Conservation (phyloP, 2,329 filamentous ascomycete genomes). For the Epichloe scottii region DNA sequence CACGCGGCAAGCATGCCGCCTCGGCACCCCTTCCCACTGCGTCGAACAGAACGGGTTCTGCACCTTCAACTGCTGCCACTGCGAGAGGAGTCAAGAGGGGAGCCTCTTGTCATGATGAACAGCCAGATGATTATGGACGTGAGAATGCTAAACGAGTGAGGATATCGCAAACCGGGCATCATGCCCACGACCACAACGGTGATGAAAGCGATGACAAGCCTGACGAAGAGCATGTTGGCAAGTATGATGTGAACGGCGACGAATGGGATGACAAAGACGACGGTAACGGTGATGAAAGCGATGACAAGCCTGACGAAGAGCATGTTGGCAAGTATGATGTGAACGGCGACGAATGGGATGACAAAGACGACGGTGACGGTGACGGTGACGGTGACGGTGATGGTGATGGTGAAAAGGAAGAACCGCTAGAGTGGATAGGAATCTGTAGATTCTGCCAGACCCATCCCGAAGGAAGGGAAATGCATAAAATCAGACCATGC, state of each 20-base stretch:
- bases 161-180: not conserved
- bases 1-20: not conserved
- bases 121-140: no score
- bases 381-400: not conserved
- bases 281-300: no score
- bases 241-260: no score
- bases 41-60: not conserved
- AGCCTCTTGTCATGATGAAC: not conserved
- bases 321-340: no score
- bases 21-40: not conserved
- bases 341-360: not conserved
- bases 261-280: no score
- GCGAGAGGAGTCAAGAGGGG: not conserved
- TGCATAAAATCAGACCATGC: slow-evolving; percentile 6
- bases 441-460: slow-evolving; percentile 10
- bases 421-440: not conserved
- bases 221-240: no score
- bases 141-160: not conserved
- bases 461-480: slow-evolving; percentile 2
- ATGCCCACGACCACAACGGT: not conserved
- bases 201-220: not conserved
- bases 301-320: no score
- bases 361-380: not conserved
- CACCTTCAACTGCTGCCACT: not conserved
- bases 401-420: not conserved